Base-by-base conservation (phyloP, 129 eudicot species). In the Ambrosia artemisiifolia region DNA sequence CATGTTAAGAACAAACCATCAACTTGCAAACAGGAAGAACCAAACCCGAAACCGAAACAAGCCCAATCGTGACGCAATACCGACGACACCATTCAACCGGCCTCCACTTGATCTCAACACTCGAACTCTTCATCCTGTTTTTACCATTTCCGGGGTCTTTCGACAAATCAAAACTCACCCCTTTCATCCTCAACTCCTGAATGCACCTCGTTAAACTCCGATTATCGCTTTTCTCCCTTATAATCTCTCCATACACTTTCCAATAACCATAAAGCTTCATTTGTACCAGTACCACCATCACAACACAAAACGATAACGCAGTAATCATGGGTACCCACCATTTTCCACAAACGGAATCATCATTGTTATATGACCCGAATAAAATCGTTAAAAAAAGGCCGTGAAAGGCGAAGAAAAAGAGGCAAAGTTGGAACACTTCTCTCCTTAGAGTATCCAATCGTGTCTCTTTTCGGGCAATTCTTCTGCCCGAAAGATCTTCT, bases 41-140 rank as follows among this genome's bases (percentile, higher is more conserved):
- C 44, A 92, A 71, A 16, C 82, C 86, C 18, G 98, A 77, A 77
- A 77, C 81, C 42, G 66, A 73, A 74, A 85, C 65, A 13, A 92
- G 90, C 60, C 86, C 73, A 1, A 92, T 49, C 4, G 95, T 83
- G 0, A 81, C 70, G 3, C 85, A 40, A 79, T 87, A 76, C 70
- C 77, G 79, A 33, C 77, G 75, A 74, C 85, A 85, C 98, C 95
- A 92, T 43, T 85, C 72, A 7, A 85, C 2, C 0, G 95, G 98
- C 79, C 70, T 83, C 98, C 98, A 92, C 34, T 85, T 92, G 59
- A 92, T 87, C 88, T 89, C 98, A 3, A 92, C 98, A 40, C 96
- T 92, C 6, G 98, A 92, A 71, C 95, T 83, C 85, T 92, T 92
- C 85, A 87, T 77, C 77, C 80, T 85, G 46, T n/a, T n/a, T n/a